Evolutionary conservation across 257 asterid species (phyloP).

Genomic region (Przewalskia tangutica): DNA sequence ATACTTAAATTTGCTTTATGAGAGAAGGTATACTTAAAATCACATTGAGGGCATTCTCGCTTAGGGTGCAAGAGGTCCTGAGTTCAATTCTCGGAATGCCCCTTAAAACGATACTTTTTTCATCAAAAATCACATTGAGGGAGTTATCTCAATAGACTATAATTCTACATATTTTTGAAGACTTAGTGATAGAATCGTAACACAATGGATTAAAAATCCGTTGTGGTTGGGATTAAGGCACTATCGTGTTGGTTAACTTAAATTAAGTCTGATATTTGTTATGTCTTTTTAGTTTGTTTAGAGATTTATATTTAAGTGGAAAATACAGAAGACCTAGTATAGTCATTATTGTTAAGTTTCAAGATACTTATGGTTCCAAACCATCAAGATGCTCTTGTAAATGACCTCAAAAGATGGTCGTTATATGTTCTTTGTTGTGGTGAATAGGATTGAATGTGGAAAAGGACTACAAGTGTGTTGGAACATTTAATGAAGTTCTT

Average conservation of each 20-base stretch:
- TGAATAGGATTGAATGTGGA: not conserved
- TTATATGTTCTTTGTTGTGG: not conserved
- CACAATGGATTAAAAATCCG: not conserved
- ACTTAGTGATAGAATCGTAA: not conserved
- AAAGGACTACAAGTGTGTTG: not conserved
- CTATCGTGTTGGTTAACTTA: not conserved
- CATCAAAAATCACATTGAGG: too few species aligned
- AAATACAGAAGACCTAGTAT: not conserved
- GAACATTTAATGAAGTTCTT: not conserved
- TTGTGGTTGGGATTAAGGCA: not conserved
- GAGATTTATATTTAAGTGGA: not conserved
- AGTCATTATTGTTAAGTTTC: not conserved
- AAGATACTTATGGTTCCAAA: not conserved
- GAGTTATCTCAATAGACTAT: not conserved
- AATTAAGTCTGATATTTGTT: not conserved
- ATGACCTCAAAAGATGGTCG: not conserved
- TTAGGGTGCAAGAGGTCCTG: slow-evolving; percentile 88
- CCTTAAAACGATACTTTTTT: slow-evolving; percentile 6
- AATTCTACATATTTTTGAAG: not conserved
- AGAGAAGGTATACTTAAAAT: not conserved
- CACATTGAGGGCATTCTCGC: slow-evolving; percentile 30
- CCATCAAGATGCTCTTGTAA: not conserved
- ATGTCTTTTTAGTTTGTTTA: not conserved
- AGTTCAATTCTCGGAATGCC: slow-evolving; percentile 88
- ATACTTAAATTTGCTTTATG: not conserved